These are phyloP conservation scores for Melampsora occidentalis DNA, from an alignment of 1,284 basidiomycete genomes.

Conservation along the genomic window DNA sequence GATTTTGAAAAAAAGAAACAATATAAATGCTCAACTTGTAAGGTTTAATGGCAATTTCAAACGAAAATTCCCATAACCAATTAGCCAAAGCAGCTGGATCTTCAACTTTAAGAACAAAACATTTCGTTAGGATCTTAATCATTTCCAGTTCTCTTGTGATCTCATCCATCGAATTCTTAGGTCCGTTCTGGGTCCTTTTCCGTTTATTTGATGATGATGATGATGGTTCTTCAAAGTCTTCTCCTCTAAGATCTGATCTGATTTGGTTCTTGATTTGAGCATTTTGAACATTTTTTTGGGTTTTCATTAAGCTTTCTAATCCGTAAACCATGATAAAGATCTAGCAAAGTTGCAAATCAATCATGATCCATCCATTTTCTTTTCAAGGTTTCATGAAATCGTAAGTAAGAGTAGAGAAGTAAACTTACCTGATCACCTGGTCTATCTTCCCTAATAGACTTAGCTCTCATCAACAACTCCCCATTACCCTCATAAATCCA, in stretches of 20 bases:
- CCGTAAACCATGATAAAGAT: slow-evolving; percentile 30
- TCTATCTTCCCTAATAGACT: slow-evolving; percentile 14
- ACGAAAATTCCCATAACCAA: slow-evolving; percentile 38
- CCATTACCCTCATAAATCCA: slow-evolving; percentile 2
- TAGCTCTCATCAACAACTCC: slow-evolving; percentile 14
- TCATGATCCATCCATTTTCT: no score
- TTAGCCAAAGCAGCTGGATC: slow-evolving; percentile 23
- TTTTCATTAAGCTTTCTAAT: slow-evolving; percentile 30
- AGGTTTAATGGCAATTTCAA: slow-evolving; percentile 27
- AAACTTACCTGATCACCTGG: slow-evolving; percentile 18
- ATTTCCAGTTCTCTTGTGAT: slow-evolving; percentile 33
- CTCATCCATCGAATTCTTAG: slow-evolving; percentile 11
- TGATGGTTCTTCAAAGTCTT: background rate
- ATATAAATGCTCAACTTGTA: slow-evolving; percentile 22
- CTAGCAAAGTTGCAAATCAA: background rate
- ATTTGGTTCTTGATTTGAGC: background rate
- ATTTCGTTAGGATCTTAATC: slow-evolving; percentile 25
- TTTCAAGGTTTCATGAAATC: no score
- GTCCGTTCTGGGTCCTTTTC: background rate
- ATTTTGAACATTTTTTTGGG: background rate
- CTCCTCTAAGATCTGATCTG: background rate
- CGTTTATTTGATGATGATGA: background rate
- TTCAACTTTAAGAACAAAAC: slow-evolving; percentile 21
- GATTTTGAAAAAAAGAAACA: background rate
- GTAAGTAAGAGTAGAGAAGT: no score